A percentile compares a stretch with the other conserved stretches of the same genome.
phyloP scores from a whole-genome alignment of 179 eudicot species.

The Silene coronaria region DNA sequence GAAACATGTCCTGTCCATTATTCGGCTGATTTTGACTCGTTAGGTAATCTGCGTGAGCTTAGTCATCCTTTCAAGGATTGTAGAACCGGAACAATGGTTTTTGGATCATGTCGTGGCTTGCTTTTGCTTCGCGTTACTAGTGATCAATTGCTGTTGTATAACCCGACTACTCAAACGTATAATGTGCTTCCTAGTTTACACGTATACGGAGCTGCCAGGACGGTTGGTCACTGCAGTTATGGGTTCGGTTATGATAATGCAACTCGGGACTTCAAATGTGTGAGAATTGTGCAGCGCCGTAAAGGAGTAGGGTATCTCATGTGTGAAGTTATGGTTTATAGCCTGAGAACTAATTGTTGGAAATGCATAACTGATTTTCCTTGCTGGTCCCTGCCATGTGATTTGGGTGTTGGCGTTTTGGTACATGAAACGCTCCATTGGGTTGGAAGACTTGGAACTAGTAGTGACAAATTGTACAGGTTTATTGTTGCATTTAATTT shows the following conservation, averaged over 20 bases:
- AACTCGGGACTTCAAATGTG: slow-evolving; percentile 13
- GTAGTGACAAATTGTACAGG: background rate
- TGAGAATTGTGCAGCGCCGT: background rate
- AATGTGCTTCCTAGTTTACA: slow-evolving; percentile 2
- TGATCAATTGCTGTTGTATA: slow-evolving; percentile 2
- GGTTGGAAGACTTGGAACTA: slow-evolving; percentile 10
- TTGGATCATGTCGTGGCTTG: slow-evolving; percentile 20
- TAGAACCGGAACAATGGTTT: background rate
- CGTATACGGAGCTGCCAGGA: background rate
- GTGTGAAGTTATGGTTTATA: slow-evolving; percentile 23
- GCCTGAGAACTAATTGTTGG: slow-evolving; percentile 14
- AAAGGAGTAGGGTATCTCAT: background rate
- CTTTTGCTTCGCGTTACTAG: background rate
- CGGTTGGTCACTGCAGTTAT: too few species aligned
- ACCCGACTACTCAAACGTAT: slow-evolving; percentile 21
- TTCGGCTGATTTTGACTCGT: slow-evolving; percentile 15
- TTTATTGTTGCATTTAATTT: slow-evolving; percentile 9
- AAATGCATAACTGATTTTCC: slow-evolving; percentile 14
- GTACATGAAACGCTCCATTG: background rate
- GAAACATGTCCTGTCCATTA: background rate
- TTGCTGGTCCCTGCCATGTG: background rate
- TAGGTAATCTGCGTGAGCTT: background rate
- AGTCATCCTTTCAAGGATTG: slow-evolving; percentile 13
- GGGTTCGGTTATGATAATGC: slow-evolving; percentile 20
- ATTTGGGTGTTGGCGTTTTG: background rate